Evolutionary conservation across 257 asterid genomes (phyloP), one percentile per base, ranked within the genome.

Genomic region (Rhazya stricta): DNA sequence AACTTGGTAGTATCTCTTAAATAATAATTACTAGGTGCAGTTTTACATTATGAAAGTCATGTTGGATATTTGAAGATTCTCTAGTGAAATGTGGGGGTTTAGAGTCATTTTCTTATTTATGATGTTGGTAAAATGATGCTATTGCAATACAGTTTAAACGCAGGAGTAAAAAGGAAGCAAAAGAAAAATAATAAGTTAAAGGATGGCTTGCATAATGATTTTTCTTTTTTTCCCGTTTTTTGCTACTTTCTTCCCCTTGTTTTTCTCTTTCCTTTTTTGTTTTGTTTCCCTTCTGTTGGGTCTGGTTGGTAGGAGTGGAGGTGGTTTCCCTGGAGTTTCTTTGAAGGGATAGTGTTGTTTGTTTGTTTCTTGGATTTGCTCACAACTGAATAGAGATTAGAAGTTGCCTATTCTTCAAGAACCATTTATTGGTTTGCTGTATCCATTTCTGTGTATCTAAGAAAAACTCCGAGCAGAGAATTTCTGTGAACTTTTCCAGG

Each of bases 281-380:
- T 48, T 63, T 53, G 69, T 53, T 73, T 69, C 77, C 81, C 80
- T 63, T 75, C 67, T 77, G 84, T 86, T 78, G 74, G 89, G 85
- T 80, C 77, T 85, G 90, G 90, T 88, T 88, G 97, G 92, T 91
- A 86, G 86, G 79, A 94, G 97, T 94, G 97, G 97, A 88, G 93
- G 91, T 88, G 73, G 97, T 94, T 90, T 89, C 83, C 78, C 23
- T 86, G 80, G 86, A 89, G 89, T 91, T 79, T 83, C 93, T 89
- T 91, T 84, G 91, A 91, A 94, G 97, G 93, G 73, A 90, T 74
- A 63, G 69, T 77, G 72, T 85, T 76, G 83, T 78, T 81, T 84
- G 77, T 80, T 86, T 83, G 81, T 85, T 76, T 81, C 81, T 76
- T 78, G 73, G 68, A 76, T 72, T 79, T 84, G 73, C 77, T 77